A percentile compares a stretch with the other conserved stretches of the same genome.
These are phyloP conservation scores for Venturia carpophila DNA, from an alignment of 2,329 filamentous ascomycete species.

Conservation along the genomic window DNA sequence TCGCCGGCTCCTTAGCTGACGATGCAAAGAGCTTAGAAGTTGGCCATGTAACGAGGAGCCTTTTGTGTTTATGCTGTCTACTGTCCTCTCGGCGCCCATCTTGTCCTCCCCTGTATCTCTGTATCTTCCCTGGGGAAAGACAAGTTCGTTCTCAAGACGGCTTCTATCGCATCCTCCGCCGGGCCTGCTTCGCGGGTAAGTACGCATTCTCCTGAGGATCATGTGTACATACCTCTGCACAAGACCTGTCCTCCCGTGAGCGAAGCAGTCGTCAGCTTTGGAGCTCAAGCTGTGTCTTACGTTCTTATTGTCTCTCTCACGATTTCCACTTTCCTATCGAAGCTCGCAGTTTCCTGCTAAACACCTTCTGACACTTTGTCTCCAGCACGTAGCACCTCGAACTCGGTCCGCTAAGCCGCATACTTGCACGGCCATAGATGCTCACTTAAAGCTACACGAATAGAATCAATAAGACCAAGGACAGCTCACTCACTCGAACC, in stretches of 20 bases:
- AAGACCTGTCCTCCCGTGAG: neutral
- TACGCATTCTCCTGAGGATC: neutral
- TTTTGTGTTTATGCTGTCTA: neutral
- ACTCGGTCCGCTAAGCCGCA: neutral
- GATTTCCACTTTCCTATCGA: neutral
- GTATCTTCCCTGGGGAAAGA: neutral
- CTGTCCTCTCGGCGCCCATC: neutral
- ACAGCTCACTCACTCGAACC: neutral
- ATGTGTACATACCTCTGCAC: conserved; percentile 2
- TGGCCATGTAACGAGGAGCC: neutral
- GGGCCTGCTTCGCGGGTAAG: conserved; percentile 1
- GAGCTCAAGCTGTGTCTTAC: neutral
- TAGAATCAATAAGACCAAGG: neutral
- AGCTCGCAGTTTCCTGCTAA: no score
- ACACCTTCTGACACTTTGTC: neutral
- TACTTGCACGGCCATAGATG: neutral
- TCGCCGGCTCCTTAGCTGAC: neutral
- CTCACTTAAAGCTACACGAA: neutral
- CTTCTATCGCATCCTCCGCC: neutral
- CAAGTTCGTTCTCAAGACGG: neutral
- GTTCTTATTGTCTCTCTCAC: neutral
- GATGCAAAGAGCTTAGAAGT: conserved; percentile 1
- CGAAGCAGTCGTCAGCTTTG: neutral
- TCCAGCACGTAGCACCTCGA: neutral
- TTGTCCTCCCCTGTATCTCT: neutral